A percentile compares a stretch with the other conserved stretches of the same genome.
These are phyloP conservation scores for Orbilia oligospora DNA, from an alignment of 2,329 filamentous ascomycete species.

Conservation along the genomic window DNA sequence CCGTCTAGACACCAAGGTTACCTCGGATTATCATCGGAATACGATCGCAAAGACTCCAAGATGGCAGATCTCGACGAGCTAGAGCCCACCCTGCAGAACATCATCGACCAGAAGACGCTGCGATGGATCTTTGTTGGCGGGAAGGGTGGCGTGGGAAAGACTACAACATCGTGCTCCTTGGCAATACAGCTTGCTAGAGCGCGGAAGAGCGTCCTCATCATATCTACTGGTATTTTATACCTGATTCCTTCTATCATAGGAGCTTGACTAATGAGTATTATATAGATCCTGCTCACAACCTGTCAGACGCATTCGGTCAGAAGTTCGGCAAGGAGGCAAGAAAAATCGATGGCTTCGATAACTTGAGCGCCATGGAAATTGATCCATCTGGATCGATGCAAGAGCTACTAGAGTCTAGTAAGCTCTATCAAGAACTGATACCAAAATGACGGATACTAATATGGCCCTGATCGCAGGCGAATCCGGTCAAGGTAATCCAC, in stretches of 20 bases:
- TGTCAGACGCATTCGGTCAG: constrained; percentile 97
- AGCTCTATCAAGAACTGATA: neutral
- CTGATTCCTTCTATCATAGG: neutral
- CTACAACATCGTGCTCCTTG: constrained; percentile 98
- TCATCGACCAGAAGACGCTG: constrained; percentile 93
- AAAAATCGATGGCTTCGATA: constrained; percentile 90
- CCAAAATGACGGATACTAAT: constrained; percentile 11
- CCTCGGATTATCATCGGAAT: neutral
- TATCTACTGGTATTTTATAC: constrained; percentile 78
- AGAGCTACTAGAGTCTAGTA: constrained; percentile 77
- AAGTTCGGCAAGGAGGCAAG: constrained; percentile 99
- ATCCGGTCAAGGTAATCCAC: constrained; percentile 65
- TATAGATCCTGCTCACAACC: constrained; percentile 88
- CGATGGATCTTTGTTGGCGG: constrained; percentile 99
- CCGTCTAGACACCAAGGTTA: neutral
- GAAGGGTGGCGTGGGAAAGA: constrained; percentile 98
- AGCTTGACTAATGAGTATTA: constrained; percentile 17
- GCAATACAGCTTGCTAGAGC: constrained; percentile 97
- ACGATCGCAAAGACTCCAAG: constrained; percentile 32
- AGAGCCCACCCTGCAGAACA: constrained; percentile 92
- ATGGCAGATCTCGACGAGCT: constrained; percentile 79
- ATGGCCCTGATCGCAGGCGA: constrained; percentile 51
- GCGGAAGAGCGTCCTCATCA: constrained; percentile 94
- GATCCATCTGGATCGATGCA: constrained; percentile 98
- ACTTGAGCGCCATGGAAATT: constrained; percentile 98